Conservation (phyloP, 2,329 filamentous ascomycete genomes). For the Monosporascus sp. region DNA sequence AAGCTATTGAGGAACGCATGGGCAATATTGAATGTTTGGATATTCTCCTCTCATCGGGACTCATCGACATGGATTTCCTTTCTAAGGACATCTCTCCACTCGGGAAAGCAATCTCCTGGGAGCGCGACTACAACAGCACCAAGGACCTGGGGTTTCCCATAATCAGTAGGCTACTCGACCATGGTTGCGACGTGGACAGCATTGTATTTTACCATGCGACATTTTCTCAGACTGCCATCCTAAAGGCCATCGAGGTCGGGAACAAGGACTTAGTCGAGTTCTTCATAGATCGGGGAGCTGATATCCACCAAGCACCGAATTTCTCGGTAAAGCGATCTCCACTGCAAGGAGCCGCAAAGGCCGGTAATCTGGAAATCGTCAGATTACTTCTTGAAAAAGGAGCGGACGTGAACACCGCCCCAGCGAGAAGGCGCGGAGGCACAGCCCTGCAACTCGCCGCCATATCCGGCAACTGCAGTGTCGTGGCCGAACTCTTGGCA, state of each 20-base stretch:
- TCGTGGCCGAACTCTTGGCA: conserved; percentile 1
- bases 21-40: not conserved
- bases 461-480: conserved; percentile 4
- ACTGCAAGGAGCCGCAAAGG: conserved; percentile 1
- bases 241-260: not conserved
- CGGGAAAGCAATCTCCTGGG: not conserved
- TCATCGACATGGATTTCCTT: not conserved
- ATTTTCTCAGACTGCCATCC: not conserved
- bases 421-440: not conserved
- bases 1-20: not conserved
- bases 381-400: not conserved
- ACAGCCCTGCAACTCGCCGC: conserved; percentile 7
- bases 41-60: not conserved
- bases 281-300: not conserved
- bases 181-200: not conserved
- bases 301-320: not conserved
- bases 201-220: not conserved
- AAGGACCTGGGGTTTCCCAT: not conserved
- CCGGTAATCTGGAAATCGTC: conserved; percentile 3
- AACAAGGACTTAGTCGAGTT: not conserved
- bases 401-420: conserved; percentile 1
- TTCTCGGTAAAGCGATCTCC: conserved; percentile 1
- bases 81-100: not conserved
- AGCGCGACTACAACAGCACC: not conserved
- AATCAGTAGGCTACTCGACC: not conserved